Evolutionary conservation across 2,329 filamentous ascomycete genomes (phyloP).

Genomic region (Fusarium coffeatum): DNA sequence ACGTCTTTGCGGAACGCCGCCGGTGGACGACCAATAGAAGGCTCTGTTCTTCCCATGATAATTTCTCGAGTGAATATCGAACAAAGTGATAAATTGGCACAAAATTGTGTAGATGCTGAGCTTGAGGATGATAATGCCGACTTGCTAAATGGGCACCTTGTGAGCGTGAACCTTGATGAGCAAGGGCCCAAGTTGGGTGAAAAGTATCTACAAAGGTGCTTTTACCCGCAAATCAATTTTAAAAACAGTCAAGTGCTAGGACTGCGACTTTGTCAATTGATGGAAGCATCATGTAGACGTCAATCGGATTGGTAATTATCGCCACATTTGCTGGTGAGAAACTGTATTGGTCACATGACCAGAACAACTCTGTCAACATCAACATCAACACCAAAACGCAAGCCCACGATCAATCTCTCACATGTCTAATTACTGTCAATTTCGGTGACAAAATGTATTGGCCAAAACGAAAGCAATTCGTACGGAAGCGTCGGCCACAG

Average conservation of each 20-base stretch:
- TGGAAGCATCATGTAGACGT: background rate
- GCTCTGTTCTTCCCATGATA: conserved; percentile 44
- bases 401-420: background rate
- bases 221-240: fast-evolving
- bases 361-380: background rate
- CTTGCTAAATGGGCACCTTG: background rate
- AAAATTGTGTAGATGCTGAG: background rate
- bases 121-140: background rate
- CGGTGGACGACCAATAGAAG: conserved; percentile 39
- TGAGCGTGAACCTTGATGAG: conserved; percentile 20
- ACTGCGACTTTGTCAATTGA: fast-evolving
- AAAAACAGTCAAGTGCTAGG: fast-evolving
- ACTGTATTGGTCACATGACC: conserved; percentile 7
- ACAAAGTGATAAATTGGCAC: background rate
- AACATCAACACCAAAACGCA: background rate
- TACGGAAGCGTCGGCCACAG: too few relatives aligned
- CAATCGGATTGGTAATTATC: background rate
- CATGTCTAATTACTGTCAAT: fast-evolving
- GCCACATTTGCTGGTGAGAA: conserved; percentile 1
- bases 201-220: conserved; percentile 17
- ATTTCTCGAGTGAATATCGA: fast-evolving
- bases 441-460: too few relatives aligned
- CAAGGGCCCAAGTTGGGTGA: fast-evolving
- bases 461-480: too few relatives aligned
- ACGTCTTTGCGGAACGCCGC: conserved; percentile 48